Evolutionary conservation across 345 rosid species (phyloP), one percentile per base, ranked within the genome.

Genomic region (Lenwebbia sp.): DNA sequence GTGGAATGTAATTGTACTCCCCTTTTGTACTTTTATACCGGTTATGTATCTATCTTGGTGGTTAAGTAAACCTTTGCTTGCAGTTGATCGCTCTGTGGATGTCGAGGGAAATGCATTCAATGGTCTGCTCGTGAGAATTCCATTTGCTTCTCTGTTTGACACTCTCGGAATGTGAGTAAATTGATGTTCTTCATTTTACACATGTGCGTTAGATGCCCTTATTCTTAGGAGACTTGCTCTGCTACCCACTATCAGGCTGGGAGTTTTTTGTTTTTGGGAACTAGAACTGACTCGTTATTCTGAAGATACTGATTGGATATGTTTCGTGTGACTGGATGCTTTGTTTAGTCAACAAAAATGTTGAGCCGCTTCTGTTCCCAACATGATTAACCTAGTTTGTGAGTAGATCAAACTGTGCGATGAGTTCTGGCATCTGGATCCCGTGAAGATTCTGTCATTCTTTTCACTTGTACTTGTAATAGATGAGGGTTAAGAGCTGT

Each of bases 101-200:
- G 87, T 95, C 54, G 99, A 98, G 89, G 96, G 93, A 87, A 93
- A 93, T 91, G 91, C 93, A 65, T 89, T 88, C 78, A 84, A 87
- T 89, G 95, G 95, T 83, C 92, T 88, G 52, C 90, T 89, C 47
- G 96, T 94, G 92, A 93, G 95, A 89, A 82, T 98, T 85, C 97
- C 99, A 15, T 97, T 95, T 92, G 98, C 98, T 60, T 91, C 98
- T 49, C 91, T 96, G 54, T 98, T 94, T 90, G 98, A 96, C 87
- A 94, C 99, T 87, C 97, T 98, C 83, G 98, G 99, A 92, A 92
- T 91, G 99, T 96, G 90, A 93, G 98, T 90, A 47, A 82, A 50
- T 75, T 82, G 44, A 54, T 52, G 10, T 33, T 37, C 78, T 33
- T 19, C 47, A 41, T 86, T 26, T 52, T 83, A 17, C 81, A 78